phyloP scores from a whole-genome alignment of 148 eudicot species.

The Nepenthes mirabilis region DNA sequence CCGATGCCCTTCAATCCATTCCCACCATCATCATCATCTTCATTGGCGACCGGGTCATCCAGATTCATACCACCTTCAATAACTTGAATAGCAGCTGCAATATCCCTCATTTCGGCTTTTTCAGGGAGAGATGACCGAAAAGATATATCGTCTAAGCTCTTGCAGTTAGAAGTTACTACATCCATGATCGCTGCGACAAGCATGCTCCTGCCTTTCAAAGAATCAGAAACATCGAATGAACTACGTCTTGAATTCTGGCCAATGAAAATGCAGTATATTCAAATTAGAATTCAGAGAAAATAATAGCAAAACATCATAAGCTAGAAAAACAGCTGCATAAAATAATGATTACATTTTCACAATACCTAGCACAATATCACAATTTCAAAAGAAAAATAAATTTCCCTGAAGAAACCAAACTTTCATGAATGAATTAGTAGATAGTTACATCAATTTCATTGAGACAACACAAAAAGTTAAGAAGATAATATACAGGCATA shows the following conservation, averaged over 20 bases:
- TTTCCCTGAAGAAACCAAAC: too few species aligned
- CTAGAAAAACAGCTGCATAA: background rate
- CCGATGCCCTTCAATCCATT: constrained; percentile 83
- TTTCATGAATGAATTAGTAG: too few species aligned
- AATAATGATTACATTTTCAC: background rate
- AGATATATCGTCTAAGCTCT: constrained; percentile 37
- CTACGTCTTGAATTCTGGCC: constrained; percentile 71
- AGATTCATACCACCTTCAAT: constrained; percentile 91
- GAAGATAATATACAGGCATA: too few species aligned
- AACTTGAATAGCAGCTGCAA: constrained; percentile 86
- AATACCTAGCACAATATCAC: too few species aligned
- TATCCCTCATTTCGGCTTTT: constrained; percentile 84
- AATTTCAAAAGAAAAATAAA: too few species aligned
- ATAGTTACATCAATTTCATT: too few species aligned
- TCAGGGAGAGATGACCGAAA: constrained; percentile 59
- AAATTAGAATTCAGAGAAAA: constrained; percentile 7
- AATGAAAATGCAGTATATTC: constrained; percentile 28
- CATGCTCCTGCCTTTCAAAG: constrained; percentile 98
- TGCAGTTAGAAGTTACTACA: constrained; percentile 83
- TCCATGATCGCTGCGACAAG: constrained; percentile 99
- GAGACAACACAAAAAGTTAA: too few species aligned
- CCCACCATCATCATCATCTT: constrained; percentile 67
- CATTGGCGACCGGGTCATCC: constrained; percentile 51
- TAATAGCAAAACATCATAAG: constrained; percentile 8
- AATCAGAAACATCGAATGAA: constrained; percentile 66